Percentiles rank a stretch among this genome's conserved stretches.
Evolutionary conservation across 306 rosid species (phyloP).

Genomic region (Styphnolobium japonicum): DNA sequence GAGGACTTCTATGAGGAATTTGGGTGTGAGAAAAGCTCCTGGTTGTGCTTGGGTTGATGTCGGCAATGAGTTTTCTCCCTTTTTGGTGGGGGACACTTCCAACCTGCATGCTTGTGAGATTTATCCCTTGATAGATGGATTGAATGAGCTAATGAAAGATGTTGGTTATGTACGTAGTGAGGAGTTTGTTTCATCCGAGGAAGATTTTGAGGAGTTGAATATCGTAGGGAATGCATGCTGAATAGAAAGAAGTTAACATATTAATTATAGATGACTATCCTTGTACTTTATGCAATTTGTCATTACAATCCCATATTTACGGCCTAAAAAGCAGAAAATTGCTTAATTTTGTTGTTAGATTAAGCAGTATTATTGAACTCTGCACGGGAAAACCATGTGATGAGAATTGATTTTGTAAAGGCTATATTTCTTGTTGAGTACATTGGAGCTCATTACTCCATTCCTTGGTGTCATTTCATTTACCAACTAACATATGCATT

Average conservation of each 20-base stretch:
- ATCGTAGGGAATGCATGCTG: conserved; percentile 20
- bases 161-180: conserved; percentile 35
- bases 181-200: conserved; percentile 43
- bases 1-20: conserved; percentile 80
- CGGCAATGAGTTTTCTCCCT: conserved; percentile 60
- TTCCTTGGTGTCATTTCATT: neutral
- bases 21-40: conserved; percentile 74
- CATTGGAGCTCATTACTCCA: neutral
- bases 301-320: neutral
- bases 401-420: neutral
- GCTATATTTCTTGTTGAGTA: neutral
- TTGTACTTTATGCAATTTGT: neutral
- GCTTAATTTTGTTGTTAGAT: neutral
- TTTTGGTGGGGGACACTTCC: conserved; percentile 66
- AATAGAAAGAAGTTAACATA: neutral
- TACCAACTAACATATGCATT: neutral
- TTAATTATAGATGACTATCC: conserved; percentile 3
- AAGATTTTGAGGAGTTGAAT: conserved; percentile 42
- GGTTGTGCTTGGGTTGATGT: conserved; percentile 74
- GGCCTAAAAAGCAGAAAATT: neutral
- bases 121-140: conserved; percentile 59
- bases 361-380: neutral
- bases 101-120: conserved; percentile 48
- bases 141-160: conserved; percentile 62
- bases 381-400: neutral